A percentile compares a stretch with the other conserved stretches of the same genome.
Conservation (phyloP, 768 basidiomycete genomes). For the Pholiota microspora region DNA sequence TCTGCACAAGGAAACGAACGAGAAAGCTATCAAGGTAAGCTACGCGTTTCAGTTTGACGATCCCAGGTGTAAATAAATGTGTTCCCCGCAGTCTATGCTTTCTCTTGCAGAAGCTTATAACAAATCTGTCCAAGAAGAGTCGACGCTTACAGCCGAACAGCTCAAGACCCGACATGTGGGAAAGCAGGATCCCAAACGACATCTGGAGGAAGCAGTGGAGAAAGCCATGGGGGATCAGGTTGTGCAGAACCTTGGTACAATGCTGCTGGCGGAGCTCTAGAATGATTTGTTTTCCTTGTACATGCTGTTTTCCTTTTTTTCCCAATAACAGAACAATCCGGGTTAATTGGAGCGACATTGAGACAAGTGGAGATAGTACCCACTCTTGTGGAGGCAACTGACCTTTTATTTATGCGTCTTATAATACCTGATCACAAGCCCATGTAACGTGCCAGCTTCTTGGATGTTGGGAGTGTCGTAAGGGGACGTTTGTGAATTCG, state of each 20-base stretch:
- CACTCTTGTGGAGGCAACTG: conserved; percentile 7
- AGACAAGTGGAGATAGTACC: conserved; percentile 15
- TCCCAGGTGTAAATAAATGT: conserved; percentile 6
- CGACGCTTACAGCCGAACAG: conserved; percentile 90
- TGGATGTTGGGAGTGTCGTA: not conserved
- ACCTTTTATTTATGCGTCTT: not conserved
- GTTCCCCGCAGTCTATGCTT: conserved; percentile 76
- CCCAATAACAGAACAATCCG: not conserved
- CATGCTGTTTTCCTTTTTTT: conserved; percentile 14
- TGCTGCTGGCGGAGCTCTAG: conserved; percentile 90
- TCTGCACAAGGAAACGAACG: conserved; percentile 83
- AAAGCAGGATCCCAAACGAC: conserved; percentile 97
- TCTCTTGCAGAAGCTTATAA: conserved; percentile 91
- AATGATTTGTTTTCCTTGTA: conserved; percentile 14
- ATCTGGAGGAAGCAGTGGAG: conserved; percentile 96
- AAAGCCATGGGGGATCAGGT: conserved; percentile 98
- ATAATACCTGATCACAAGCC: conserved; percentile 29
- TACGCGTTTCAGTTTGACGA: not conserved
- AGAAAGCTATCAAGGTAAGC: conserved; percentile 92
- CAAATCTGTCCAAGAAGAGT: conserved; percentile 97
- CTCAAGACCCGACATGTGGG: conserved; percentile 97
- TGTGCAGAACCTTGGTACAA: conserved; percentile 91
- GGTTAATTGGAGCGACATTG: conserved; percentile 1
- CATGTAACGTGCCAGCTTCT: conserved; percentile 25
- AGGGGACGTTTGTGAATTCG: not conserved